phyloP scores from a whole-genome alignment of 2,329 filamentous ascomycete genomes.

The Venturia asperata region DNA sequence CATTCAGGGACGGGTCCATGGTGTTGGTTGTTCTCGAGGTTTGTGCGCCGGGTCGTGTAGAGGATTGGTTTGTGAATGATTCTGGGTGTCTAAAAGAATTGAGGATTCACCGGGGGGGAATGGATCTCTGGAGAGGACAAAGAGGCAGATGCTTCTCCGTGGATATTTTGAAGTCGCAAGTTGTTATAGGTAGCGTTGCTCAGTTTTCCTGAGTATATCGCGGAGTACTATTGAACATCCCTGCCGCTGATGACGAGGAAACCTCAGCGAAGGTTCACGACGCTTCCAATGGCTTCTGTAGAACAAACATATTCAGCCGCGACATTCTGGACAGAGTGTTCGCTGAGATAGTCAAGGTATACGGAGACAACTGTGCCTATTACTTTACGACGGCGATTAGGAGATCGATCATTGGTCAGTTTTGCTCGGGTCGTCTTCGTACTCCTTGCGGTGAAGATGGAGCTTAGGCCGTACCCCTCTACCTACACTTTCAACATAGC shows the following conservation, averaged over 20 bases:
- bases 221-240: not conserved
- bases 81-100: not conserved
- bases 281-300: not conserved
- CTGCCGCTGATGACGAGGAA: slow-evolving; percentile 9
- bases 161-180: not conserved
- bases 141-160: not conserved
- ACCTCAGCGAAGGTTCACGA: slow-evolving; percentile 1
- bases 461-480: not conserved
- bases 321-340: not conserved
- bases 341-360: not conserved
- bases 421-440: too few relatives aligned
- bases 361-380: not conserved
- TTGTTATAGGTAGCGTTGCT: not conserved
- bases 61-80: not conserved
- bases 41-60: too few relatives aligned
- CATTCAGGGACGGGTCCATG: slow-evolving; percentile 59
- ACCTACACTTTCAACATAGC: not conserved
- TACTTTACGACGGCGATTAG: not conserved
- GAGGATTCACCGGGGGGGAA: not conserved
- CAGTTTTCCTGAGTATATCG: not conserved
- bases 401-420: not conserved
- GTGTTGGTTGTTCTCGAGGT: not conserved
- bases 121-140: not conserved
- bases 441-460: not conserved
- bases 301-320: not conserved